Conservation (phyloP, 305 asterid genomes). For the Fraxinus angustifolia region DNA sequence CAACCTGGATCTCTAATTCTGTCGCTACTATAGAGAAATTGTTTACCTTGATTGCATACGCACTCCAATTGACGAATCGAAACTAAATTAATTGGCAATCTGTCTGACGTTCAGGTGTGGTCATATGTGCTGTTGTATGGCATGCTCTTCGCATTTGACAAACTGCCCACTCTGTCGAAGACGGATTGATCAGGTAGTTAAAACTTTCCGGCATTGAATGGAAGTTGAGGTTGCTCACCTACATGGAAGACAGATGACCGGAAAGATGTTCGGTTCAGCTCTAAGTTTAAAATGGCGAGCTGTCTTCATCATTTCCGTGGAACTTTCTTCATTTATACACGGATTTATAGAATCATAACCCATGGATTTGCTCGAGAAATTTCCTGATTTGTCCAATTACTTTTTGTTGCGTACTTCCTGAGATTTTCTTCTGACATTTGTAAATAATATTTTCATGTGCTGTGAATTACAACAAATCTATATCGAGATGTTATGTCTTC, state of each 20-base stretch:
- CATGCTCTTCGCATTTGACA: constrained; percentile 82
- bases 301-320: neutral
- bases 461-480: neutral
- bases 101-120: constrained; percentile 78
- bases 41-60: neutral
- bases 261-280: constrained; percentile 12
- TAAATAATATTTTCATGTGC: neutral
- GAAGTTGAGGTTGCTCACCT: neutral
- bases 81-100: constrained; percentile 6
- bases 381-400: neutral
- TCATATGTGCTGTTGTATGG: constrained; percentile 95
- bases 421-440: neutral
- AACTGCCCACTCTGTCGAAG: constrained; percentile 95
- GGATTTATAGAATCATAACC: neutral
- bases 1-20: neutral
- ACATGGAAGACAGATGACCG: constrained; percentile 1
- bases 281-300: neutral
- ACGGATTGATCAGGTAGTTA: constrained; percentile 71
- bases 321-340: neutral
- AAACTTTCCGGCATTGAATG: constrained; percentile 63
- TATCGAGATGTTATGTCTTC: neutral
- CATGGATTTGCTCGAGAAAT: neutral
- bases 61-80: neutral
- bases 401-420: neutral
- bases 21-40: neutral